Base-by-base conservation (phyloP, 2,329 filamentous ascomycete species). In the Hymenoscyphus linearis region DNA sequence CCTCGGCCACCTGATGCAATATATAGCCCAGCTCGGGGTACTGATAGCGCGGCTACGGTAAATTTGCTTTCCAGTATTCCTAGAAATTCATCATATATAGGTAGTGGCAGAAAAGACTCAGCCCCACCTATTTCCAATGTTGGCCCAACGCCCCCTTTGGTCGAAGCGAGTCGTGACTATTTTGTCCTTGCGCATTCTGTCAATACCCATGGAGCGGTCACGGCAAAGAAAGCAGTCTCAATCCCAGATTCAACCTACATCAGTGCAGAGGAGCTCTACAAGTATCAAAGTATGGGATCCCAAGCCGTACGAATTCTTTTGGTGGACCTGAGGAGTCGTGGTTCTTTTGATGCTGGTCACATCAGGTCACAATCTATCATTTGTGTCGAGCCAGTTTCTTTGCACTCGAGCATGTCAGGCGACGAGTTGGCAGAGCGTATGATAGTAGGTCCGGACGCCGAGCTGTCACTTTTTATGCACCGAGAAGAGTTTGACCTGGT, bases 311-410 rank as follows among this genome's bases (percentile, higher is more conserved):
- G 86, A 76, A 80, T 97, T 26, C 77, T 99, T 13, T 74, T 98
- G 26, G 91, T 99, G 66, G 95, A 99, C 74, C 85, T 97, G 50
- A 87, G 95, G 44, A 79, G 84, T 60, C 86, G 95, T 27, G 85
- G 89, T 58, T 84, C 89, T 9, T 99, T 90, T 71, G 91, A 98
- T 67, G 82, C 88, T 55, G 95, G 95, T 0, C 95, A 99, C 72
- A 92, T 99, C 65, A 89, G 89, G 78, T 86, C 89, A 5, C 87
- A 87, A 60, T 87, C 85, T 5, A 90, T 92, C 44, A 91, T 99
- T 52, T 99, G 95, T 74, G 84, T 99, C 63, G 95, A 99, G 70
- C 91, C 93, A 26, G 83, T 96, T 52, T 83, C 88, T 10, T 74
- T 91, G 55, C 84, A 90, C 59, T 83, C 87, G 52, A 87, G 85